Conservation (phyloP, 78 protist genomes). For the Tieghemostelium lacteum region DNA sequence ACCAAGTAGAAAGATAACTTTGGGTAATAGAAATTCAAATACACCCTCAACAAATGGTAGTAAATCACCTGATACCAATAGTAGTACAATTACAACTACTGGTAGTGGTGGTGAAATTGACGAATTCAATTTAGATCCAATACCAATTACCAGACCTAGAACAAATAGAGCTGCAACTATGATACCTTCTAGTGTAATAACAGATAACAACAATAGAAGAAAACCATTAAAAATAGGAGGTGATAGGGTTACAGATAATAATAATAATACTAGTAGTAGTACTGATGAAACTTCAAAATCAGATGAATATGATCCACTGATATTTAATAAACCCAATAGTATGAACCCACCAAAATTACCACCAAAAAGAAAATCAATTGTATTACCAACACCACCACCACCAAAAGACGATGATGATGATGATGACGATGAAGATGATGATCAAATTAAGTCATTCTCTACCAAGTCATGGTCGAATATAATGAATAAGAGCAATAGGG, state of each 20-base stretch:
- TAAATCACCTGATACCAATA: not conserved
- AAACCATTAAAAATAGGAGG: conserved; percentile 10
- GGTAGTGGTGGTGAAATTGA: not conserved
- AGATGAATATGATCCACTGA: not conserved
- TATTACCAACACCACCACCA: not conserved
- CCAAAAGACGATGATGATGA: not conserved
- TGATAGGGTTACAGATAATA: conserved; percentile 9
- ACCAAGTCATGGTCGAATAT: conserved; percentile 32
- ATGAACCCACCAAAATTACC: too few species aligned
- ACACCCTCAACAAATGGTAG: not conserved
- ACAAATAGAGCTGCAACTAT: conserved; percentile 52
- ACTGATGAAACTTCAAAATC: not conserved
- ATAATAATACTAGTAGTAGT: not conserved
- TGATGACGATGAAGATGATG: conserved; percentile 37
- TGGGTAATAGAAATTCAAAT: conserved; percentile 9
- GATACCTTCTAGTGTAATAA: conserved; percentile 11
- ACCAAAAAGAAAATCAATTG: too few species aligned
- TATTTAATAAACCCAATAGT: not conserved
- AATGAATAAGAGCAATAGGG: conserved; percentile 8
- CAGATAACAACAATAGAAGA: conserved; percentile 6
- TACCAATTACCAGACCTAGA: conserved; percentile 59
- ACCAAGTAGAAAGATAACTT: conserved; percentile 23
- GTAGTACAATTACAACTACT: not conserved
- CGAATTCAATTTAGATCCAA: conserved; percentile 43
- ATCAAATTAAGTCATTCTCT: not conserved